Percentiles rank a stretch among this genome's conserved stretches.
Conservation (phyloP, 2,329 filamentous ascomycete genomes). For the Apiospora kogelbergensis region DNA sequence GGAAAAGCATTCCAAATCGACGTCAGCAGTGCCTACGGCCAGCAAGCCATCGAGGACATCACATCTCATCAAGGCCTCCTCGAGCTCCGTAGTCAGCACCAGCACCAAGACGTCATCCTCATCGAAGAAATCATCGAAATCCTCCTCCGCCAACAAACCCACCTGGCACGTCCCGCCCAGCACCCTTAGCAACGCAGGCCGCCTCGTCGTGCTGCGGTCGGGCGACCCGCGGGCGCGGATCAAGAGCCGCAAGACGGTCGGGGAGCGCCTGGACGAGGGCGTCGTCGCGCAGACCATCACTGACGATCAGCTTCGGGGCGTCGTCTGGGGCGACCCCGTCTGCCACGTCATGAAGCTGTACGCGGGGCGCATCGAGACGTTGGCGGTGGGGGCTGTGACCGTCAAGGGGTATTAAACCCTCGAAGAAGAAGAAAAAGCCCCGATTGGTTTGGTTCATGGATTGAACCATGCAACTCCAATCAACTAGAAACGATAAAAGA, state of each 20-base stretch:
- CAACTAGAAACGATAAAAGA: no score
- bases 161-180: conserved; percentile 66
- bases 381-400: conserved; percentile 70
- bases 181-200: conserved; percentile 69
- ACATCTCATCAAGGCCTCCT: not conserved
- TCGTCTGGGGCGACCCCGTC: conserved; percentile 80
- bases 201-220: conserved; percentile 65
- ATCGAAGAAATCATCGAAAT: conserved; percentile 26
- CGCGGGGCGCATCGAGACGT: conserved; percentile 65
- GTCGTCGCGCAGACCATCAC: conserved; percentile 68
- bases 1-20: conserved; percentile 17
- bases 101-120: conserved; percentile 7
- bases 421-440: no score
- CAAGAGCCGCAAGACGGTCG: conserved; percentile 47
- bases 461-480: not conserved
- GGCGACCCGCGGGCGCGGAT: conserved; percentile 37
- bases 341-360: conserved; percentile 82
- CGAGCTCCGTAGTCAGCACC: not conserved
- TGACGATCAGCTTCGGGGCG: conserved; percentile 66
- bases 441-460: no score
- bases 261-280: conserved; percentile 53
- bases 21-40: not conserved
- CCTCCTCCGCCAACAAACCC: conserved; percentile 31
- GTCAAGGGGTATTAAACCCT: conserved; percentile 31
- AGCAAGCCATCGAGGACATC: not conserved